Percentiles rank a stretch among this genome's conserved stretches.
These are phyloP conservation scores for Aspergillus uvarum DNA, from an alignment of 2,329 filamentous ascomycete genomes.

Conservation along the genomic window DNA sequence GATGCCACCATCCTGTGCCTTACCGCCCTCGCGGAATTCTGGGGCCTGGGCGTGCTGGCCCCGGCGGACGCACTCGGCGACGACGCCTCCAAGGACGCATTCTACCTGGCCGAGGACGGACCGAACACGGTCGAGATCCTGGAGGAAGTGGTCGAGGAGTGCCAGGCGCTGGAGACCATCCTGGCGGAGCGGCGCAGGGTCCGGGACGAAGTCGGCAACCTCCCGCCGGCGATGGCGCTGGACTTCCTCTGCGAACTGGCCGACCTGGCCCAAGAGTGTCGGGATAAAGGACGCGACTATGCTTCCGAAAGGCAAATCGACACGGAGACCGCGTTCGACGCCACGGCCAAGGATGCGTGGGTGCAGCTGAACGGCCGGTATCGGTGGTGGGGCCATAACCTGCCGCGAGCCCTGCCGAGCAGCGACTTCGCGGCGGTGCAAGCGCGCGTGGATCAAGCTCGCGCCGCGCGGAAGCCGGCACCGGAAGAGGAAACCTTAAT, in stretches of 20 bases:
- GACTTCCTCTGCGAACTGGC: not conserved
- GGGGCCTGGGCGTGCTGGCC: not conserved
- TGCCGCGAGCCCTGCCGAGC: not conserved
- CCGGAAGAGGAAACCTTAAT: too few species aligned
- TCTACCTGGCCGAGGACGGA: not conserved
- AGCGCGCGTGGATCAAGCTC: not conserved
- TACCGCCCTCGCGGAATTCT: not conserved
- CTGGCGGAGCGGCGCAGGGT: not conserved
- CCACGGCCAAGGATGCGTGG: not conserved
- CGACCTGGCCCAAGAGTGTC: not conserved
- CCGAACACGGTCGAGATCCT: not conserved
- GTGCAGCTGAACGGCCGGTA: not conserved
- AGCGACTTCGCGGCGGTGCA: not conserved
- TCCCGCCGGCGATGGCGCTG: not conserved
- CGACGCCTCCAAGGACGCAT: not conserved
- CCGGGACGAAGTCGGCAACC: not conserved
- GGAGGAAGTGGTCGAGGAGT: not conserved
- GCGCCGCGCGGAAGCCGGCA: too few species aligned
- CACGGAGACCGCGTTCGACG: too few species aligned
- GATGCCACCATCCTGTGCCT: not conserved
- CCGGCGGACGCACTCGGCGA: not conserved
- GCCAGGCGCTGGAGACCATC: not conserved
- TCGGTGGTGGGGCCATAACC: not conserved
- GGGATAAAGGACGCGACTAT: not conserved
- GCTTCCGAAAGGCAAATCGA: not conserved